Evolutionary conservation across 768 basidiomycete genomes (phyloP).

Genomic region (Naganishia randhawae): DNA sequence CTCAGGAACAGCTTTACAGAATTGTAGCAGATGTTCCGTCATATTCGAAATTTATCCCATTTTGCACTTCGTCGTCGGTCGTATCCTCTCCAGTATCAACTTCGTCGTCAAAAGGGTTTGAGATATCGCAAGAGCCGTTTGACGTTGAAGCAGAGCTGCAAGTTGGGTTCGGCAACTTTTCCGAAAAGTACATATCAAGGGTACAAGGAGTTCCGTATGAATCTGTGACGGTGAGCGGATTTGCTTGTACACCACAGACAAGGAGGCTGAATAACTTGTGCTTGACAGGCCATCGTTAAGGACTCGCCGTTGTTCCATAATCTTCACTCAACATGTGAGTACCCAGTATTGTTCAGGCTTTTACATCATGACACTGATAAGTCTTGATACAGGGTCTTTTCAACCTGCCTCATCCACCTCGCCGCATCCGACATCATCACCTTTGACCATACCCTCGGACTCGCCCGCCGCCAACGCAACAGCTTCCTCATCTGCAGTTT

Average conservation of each 20-base stretch:
- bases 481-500: constrained; percentile 15
- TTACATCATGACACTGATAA: background rate
- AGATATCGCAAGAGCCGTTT: constrained; percentile 49
- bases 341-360: background rate
- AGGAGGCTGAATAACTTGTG: background rate
- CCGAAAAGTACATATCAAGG: constrained; percentile 78
- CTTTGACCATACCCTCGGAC: constrained; percentile 25
- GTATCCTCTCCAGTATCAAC: constrained; percentile 3
- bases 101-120: constrained; percentile 3
- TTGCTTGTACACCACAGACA: background rate
- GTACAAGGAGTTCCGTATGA: constrained; percentile 76
- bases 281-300: constrained; percentile 41
- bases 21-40: constrained; percentile 82
- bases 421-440: constrained; percentile 49
- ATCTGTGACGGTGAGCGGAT: constrained; percentile 64
- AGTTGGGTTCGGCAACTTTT: constrained; percentile 80
- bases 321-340: constrained; percentile 45
- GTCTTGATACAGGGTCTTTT: constrained; percentile 52
- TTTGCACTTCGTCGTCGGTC: constrained; percentile 57
- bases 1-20: constrained; percentile 70
- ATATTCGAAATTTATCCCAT: constrained; percentile 83
- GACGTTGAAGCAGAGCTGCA: constrained; percentile 77
- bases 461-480: constrained; percentile 8
- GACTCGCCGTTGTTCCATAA: constrained; percentile 46
- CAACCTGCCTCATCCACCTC: constrained; percentile 58